Conservation (phyloP, 202 grass and related monocot species). For the Elaeis oleifera region DNA sequence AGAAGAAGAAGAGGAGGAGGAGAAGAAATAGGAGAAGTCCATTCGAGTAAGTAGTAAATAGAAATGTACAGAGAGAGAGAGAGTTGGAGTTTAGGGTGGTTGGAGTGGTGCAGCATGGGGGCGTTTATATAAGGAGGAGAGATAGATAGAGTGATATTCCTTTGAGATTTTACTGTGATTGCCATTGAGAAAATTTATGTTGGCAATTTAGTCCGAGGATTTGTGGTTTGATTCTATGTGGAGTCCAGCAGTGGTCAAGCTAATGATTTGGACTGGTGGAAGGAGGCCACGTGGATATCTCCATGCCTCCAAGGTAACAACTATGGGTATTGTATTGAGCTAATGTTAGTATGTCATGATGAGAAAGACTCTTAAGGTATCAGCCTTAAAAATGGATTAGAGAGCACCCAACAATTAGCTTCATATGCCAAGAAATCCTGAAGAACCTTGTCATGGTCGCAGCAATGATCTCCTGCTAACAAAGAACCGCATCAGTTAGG, state of each 20-base stretch:
- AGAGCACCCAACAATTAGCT: too few relatives aligned
- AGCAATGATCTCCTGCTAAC: too few relatives aligned
- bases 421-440: too few relatives aligned
- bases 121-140: conserved; percentile 23
- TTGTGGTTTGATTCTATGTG: conserved; percentile 26
- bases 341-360: too few relatives aligned
- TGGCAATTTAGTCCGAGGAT: conserved; percentile 7
- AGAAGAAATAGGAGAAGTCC: conserved; percentile 55
- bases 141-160: neutral
- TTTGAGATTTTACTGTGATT: neutral
- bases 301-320: neutral
- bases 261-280: conserved; percentile 50
- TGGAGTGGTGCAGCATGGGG: too few relatives aligned
- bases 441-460: too few relatives aligned
- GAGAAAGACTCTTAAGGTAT: too few relatives aligned
- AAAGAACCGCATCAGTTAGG: too few relatives aligned
- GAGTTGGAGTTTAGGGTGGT: conserved; percentile 8
- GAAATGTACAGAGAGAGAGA: conserved; percentile 10
- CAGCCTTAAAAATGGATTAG: too few relatives aligned
- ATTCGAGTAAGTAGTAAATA: conserved; percentile 23
- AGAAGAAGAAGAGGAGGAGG: conserved; percentile 38
- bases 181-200: conserved; percentile 6
- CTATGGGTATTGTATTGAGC: too few relatives aligned
- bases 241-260: conserved; percentile 46
- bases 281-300: neutral